Conservation (phyloP, 495 filamentous ascomycete genomes). For the Penicillium longicatenatum region DNA sequence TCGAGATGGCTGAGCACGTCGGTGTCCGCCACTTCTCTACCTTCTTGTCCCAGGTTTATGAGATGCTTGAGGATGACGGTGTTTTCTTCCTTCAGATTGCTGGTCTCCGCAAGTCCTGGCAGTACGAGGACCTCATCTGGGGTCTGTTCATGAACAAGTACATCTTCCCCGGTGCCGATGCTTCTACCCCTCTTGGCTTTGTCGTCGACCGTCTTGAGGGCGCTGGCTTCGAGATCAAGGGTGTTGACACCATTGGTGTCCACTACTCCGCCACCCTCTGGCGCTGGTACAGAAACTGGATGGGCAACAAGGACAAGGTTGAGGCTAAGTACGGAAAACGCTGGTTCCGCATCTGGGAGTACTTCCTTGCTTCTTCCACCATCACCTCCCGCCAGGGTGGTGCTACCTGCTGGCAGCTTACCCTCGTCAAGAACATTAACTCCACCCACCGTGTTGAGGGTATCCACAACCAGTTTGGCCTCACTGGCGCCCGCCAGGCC, state of each 20-base stretch:
- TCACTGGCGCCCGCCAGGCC: slow-evolving; percentile 65
- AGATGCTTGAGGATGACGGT: slow-evolving; percentile 72
- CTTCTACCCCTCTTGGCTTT: slow-evolving; percentile 64
- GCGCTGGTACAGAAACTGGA: slow-evolving; percentile 99
- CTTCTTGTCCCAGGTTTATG: slow-evolving; percentile 65
- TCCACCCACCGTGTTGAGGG: slow-evolving; percentile 92
- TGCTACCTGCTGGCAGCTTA: slow-evolving; percentile 96
- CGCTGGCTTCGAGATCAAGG: slow-evolving; percentile 62
- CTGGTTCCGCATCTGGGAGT: slow-evolving; percentile 99
- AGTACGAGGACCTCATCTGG: slow-evolving; percentile 76
- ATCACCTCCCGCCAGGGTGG: slow-evolving; percentile 91
- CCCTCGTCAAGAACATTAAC: slow-evolving; percentile 96
- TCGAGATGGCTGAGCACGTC: slow-evolving; percentile 80
- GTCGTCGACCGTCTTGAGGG: slow-evolving; percentile 66
- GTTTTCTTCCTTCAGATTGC: slow-evolving; percentile 74
- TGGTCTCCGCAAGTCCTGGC: slow-evolving; percentile 68
- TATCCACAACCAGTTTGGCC: slow-evolving; percentile 69
- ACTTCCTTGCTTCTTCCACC: slow-evolving; percentile 91
- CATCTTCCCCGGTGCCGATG: slow-evolving; percentile 72
- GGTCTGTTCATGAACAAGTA: slow-evolving; percentile 80
- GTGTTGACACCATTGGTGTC: slow-evolving; percentile 84
- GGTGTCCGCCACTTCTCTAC: slow-evolving; percentile 64
- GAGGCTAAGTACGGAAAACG: slow-evolving; percentile 91
- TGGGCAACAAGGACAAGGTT: slow-evolving; percentile 93
- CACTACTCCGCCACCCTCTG: slow-evolving; percentile 97